Base-by-base conservation (phyloP, 768 basidiomycete species). In the Lactarius pseudohatsudake region DNA sequence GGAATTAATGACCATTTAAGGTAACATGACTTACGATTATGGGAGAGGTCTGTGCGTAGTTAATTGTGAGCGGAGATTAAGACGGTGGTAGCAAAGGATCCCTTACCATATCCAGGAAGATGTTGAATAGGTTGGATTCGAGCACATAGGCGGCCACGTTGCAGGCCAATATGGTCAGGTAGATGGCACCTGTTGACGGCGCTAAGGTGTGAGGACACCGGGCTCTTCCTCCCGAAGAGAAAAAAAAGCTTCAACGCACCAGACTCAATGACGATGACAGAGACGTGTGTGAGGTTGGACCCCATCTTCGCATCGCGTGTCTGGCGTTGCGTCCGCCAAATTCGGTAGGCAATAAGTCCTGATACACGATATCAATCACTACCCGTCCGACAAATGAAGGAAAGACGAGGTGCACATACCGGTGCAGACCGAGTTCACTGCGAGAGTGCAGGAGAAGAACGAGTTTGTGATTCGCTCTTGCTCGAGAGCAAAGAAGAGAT, bases 381-480 rank as follows among this genome's bases (percentile, higher is more conserved):
- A 36, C 34, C 30, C 30, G 4, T 30, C 30, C 30, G 0, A 47
- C n/a, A 47, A 22, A 47, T n/a, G 34, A 34, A 57, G 30, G 4
- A 11, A 38, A 38, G 38, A 40, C 13, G 22, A 34, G 10, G 7
- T 11, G 47, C 47, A 47, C 61, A 16, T 32, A 67, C 68, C 66
- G 18, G 68, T 69, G 61, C 68, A 69, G 47, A 63, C n/a, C 0
- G 57, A 28, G 32, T 69, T 69, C 40, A 69, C 9, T 0, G 65
- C 65, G 40, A 69, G 68, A 18, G 68, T 69, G 65, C 68, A 69
- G 26, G 59, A 59, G 43, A 69, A 69, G 61, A 69, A 69, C 3
- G 68, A 22, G n/a, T 69, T 69, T 15, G 68, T 55, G 57, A 69
- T 47, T 34, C 30, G 30, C 53, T 69, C 65, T 30, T 67, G 68